Conservation (phyloP, 1,139 yeast genomes). For the Pichia sp. region DNA sequence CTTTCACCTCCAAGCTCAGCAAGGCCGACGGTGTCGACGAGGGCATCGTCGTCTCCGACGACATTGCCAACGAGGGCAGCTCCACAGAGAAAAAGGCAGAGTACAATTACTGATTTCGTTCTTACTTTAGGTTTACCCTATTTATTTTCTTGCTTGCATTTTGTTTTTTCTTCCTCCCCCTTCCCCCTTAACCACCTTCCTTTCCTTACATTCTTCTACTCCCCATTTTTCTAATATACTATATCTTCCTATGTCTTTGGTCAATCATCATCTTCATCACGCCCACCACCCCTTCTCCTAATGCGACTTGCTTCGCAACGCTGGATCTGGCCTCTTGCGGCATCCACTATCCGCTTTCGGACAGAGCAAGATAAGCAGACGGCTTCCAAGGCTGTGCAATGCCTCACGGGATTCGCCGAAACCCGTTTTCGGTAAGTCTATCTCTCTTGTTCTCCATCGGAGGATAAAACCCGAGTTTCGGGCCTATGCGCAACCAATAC, state of each 20-base stretch:
- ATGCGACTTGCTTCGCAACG: background rate
- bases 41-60: conserved; percentile 20
- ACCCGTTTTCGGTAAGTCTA: no score
- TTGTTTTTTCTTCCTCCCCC: background rate
- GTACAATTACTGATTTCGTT: background rate
- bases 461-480: background rate
- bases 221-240: background rate
- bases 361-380: no score
- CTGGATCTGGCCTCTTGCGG: background rate
- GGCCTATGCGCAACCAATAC: no score
- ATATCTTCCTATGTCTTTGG: background rate
- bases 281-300: background rate
- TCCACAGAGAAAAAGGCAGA: conserved; percentile 24
- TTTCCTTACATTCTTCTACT: background rate
- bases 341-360: no score
- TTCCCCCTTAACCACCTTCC: background rate
- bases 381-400: conserved; percentile 1
- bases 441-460: no score
- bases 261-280: background rate
- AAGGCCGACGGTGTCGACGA: conserved; percentile 11
- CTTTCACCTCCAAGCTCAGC: conserved; percentile 16
- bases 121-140: background rate
- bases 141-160: background rate
- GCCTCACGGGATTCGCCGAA: background rate
- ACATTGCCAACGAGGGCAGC: conserved; percentile 19